Conservation (phyloP, 2,329 filamentous ascomycete species). For the Aspergillus fijiensis region DNA sequence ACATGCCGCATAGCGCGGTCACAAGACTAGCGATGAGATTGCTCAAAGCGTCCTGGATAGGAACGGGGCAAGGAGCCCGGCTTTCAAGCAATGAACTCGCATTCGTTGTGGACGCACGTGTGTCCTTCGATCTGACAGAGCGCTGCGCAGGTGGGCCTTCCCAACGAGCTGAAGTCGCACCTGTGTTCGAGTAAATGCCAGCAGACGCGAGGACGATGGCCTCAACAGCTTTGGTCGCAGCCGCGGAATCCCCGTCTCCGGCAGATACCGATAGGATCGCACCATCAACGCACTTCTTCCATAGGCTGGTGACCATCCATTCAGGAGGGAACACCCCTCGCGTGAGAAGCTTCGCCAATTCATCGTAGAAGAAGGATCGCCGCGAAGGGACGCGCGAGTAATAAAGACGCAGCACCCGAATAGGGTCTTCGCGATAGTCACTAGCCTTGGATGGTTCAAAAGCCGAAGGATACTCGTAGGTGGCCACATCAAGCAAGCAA, state of each 20-base stretch:
- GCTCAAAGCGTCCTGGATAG: constrained; percentile 37
- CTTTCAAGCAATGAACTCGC: constrained; percentile 2
- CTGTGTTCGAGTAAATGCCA: constrained; percentile 12
- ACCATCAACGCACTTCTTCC: constrained; percentile 37
- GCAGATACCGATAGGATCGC: constrained; percentile 39
- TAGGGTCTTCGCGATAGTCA: constrained; percentile 26
- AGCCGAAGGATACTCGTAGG: constrained; percentile 31
- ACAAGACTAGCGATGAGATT: constrained; percentile 38
- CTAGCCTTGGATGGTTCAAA: constrained; percentile 24
- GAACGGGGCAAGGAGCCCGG: constrained; percentile 30
- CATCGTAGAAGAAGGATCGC: constrained; percentile 34
- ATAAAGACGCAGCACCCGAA: constrained; percentile 35
- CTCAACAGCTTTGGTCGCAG: constrained; percentile 34
- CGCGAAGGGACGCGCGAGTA: constrained; percentile 18
- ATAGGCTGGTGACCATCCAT: constrained; percentile 42
- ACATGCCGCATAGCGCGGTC: constrained; percentile 39
- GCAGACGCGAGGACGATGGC: constrained; percentile 34
- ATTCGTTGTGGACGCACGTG: constrained; percentile 21
- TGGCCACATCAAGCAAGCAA: constrained; percentile 9
- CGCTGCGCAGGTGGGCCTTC: not conserved
- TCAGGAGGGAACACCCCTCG: constrained; percentile 36
- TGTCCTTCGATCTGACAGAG: constrained; percentile 11
- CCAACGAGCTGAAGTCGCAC: not conserved
- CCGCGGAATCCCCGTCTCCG: constrained; percentile 33
- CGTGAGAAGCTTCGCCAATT: constrained; percentile 37